Evolutionary conservation across 768 basidiomycete genomes (phyloP).

Genomic region (Cubamyces lactineus): DNA sequence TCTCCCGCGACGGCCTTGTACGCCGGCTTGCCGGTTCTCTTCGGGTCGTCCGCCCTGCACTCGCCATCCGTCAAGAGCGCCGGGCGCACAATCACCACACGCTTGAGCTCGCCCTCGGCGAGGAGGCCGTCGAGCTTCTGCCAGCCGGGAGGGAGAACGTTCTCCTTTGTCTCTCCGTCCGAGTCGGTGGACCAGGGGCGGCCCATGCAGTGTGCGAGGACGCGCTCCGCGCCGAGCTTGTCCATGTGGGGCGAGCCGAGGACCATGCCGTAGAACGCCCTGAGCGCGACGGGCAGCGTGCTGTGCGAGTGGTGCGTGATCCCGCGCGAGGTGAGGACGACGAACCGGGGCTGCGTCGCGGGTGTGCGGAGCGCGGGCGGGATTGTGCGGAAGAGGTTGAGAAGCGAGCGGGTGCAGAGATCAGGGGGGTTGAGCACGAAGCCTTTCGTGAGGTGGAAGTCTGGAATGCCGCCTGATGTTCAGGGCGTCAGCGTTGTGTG

Average conservation of each 20-base stretch:
- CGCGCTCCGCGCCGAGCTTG: conserved; percentile 62
- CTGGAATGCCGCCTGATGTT: conserved; percentile 48
- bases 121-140: conserved; percentile 45
- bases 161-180: conserved; percentile 43
- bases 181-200: conserved; percentile 47
- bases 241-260: conserved; percentile 55
- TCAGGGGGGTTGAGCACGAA: conserved; percentile 52
- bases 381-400: conserved; percentile 59
- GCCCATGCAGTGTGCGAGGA: conserved; percentile 51
- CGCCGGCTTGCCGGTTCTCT: conserved; percentile 32
- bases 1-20: conserved; percentile 47
- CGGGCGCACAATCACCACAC: conserved; percentile 56
- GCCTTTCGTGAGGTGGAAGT: conserved; percentile 52
- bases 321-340: conserved; percentile 58
- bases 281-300: conserved; percentile 50
- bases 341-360: conserved; percentile 48
- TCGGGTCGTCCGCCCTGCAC: conserved; percentile 40
- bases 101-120: conserved; percentile 45
- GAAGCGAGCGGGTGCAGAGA: conserved; percentile 59
- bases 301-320: conserved; percentile 49
- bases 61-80: conserved; percentile 62
- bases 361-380: conserved; percentile 39
- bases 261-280: conserved; percentile 51
- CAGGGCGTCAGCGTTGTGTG: neutral
- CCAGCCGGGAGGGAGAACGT: conserved; percentile 54